Percentiles rank a stretch among this genome's conserved stretches.
These are phyloP conservation scores for Maudiozyma humilis DNA, from an alignment of 1,139 yeast species.

Conservation along the genomic window DNA sequence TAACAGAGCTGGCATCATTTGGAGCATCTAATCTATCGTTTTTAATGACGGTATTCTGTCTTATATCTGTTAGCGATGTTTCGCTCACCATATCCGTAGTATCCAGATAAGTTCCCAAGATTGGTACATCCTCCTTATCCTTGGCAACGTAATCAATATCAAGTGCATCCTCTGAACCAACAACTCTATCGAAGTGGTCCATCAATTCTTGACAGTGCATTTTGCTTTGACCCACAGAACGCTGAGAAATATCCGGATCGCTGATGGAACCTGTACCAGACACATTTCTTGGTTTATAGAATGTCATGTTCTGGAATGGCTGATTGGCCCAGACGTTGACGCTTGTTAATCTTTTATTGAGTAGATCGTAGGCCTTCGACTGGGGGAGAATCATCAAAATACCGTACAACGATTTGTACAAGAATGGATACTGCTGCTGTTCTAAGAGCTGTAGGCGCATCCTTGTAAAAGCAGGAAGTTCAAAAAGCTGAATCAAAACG, in stretches of 20 bases:
- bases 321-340: slow-evolving; percentile 29
- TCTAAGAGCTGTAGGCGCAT: slow-evolving; percentile 79
- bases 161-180: slow-evolving; percentile 6
- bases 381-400: slow-evolving; percentile 92
- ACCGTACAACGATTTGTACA: slow-evolving; percentile 86
- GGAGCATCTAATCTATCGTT: slow-evolving; percentile 7
- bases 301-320: slow-evolving; percentile 8
- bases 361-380: slow-evolving; percentile 78
- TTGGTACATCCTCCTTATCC: slow-evolving; percentile 15
- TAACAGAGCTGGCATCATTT: slow-evolving; percentile 14
- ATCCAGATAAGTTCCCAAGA: slow-evolving; percentile 13
- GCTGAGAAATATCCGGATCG: slow-evolving; percentile 15
- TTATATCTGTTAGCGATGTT: neutral
- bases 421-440: slow-evolving; percentile 72
- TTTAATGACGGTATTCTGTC: neutral
- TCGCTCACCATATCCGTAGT: slow-evolving; percentile 8
- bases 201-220: slow-evolving; percentile 22
- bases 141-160: slow-evolving; percentile 5
- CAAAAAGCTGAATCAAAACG: slow-evolving; percentile 68
- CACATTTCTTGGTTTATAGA: slow-evolving; percentile 8
- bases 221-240: slow-evolving; percentile 19
- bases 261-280: slow-evolving; percentile 10
- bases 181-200: slow-evolving; percentile 23
- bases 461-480: slow-evolving; percentile 85
- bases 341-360: slow-evolving; percentile 61